Conservation (phyloP, 2,329 filamentous ascomycete genomes). For the Cladosporium austrohemisphaericum region DNA sequence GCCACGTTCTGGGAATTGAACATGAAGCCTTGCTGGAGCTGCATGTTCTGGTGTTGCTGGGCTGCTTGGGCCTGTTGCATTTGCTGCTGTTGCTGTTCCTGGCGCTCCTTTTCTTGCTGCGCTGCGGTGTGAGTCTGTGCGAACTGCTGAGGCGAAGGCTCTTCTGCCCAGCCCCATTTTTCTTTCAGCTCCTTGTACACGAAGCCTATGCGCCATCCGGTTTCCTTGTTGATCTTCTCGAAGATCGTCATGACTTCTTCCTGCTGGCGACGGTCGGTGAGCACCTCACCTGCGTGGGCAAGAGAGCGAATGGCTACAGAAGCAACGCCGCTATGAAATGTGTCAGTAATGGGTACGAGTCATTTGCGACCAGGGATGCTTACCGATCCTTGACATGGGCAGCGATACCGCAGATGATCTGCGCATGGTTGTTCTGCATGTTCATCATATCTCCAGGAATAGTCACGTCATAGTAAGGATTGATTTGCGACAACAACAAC, state of each 20-base stretch:
- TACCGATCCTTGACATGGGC: slow-evolving; percentile 75
- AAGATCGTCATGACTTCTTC: slow-evolving; percentile 77
- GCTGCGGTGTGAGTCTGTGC: slow-evolving; percentile 34
- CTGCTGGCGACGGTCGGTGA: slow-evolving; percentile 68
- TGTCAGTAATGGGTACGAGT: slow-evolving; percentile 13
- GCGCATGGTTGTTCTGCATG: slow-evolving; percentile 69
- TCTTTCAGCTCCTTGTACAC: slow-evolving; percentile 69
- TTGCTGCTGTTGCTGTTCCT: slow-evolving; percentile 21
- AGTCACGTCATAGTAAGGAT: slow-evolving; percentile 60
- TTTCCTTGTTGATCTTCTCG: slow-evolving; percentile 68
- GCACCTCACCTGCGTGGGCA: slow-evolving; percentile 69
- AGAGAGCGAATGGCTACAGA: slow-evolving; percentile 76
- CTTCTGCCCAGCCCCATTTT: slow-evolving; percentile 71
- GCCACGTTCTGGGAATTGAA: slow-evolving; percentile 18
- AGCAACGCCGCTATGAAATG: slow-evolving; percentile 58
- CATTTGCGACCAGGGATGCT: slow-evolving; percentile 18
- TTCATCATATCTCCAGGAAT: slow-evolving; percentile 64
- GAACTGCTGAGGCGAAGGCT: slow-evolving; percentile 36
- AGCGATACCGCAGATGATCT: slow-evolving; percentile 84
- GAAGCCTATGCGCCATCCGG: slow-evolving; percentile 72
- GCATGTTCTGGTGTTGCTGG: slow-evolving; percentile 26
- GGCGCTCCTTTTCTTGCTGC: slow-evolving; percentile 24
- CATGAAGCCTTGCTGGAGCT: slow-evolving; percentile 24
- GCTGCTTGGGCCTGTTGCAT: slow-evolving; percentile 20
- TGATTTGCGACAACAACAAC: slow-evolving; percentile 73